Conservation (phyloP, 495 filamentous ascomycete genomes). For the Opeltia flavorubescens region DNA sequence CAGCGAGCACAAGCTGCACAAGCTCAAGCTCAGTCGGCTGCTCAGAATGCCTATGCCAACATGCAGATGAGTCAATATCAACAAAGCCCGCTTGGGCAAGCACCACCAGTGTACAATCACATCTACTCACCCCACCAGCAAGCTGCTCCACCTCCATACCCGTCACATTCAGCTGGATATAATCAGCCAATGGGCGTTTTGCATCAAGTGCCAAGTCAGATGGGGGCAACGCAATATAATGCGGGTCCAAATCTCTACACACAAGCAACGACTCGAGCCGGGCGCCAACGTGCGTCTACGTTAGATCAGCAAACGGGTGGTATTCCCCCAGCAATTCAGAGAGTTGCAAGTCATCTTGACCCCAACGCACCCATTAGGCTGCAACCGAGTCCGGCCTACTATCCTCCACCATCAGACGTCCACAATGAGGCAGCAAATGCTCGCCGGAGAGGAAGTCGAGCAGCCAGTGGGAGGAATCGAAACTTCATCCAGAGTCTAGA, state of each 20-base stretch:
- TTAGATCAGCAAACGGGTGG: conserved; percentile 88
- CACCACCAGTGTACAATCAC: conserved; percentile 63
- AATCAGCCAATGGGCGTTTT: conserved; percentile 66
- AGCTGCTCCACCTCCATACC: conserved; percentile 76
- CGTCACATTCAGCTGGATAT: conserved; percentile 50
- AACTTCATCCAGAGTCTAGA: conserved; percentile 92
- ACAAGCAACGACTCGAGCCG: conserved; percentile 70
- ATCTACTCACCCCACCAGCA: conserved; percentile 65
- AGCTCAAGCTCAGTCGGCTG: conserved; percentile 34
- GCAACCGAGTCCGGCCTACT: conserved; percentile 95
- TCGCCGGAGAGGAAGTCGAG: conserved; percentile 64
- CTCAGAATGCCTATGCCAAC: conserved; percentile 38
- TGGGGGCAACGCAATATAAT: conserved; percentile 54
- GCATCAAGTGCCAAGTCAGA: conserved; percentile 45
- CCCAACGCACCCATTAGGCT: conserved; percentile 86
- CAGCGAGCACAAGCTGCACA: conserved; percentile 57
- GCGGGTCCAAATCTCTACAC: conserved; percentile 65
- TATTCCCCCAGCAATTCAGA: conserved; percentile 81
- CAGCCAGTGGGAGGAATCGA: conserved; percentile 51
- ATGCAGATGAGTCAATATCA: conserved; percentile 48
- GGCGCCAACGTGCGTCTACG: conserved; percentile 82
- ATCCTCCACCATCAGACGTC: conserved; percentile 87
- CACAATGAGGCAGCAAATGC: conserved; percentile 52
- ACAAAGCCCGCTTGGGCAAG: conserved; percentile 32
- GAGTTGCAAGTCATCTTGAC: conserved; percentile 94